Percentiles rank a stretch among this genome's conserved stretches.
Evolutionary conservation across 805 yeast genomes (phyloP).

Genomic region (Candida qinlingensis): DNA sequence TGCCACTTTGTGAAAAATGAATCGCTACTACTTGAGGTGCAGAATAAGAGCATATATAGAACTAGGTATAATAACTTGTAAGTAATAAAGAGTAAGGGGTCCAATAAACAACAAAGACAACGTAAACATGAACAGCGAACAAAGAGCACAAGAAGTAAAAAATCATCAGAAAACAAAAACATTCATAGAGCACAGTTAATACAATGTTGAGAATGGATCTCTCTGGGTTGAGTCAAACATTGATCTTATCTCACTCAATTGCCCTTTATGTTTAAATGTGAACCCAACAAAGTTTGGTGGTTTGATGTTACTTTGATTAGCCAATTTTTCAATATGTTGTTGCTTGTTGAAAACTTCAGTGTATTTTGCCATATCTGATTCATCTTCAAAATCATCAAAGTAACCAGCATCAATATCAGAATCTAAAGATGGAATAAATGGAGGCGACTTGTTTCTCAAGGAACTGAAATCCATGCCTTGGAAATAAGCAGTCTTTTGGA

Average conservation of each 20-base stretch:
- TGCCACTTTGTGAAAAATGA: slow-evolving; percentile 3
- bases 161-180: background rate
- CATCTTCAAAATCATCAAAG: slow-evolving; percentile 95
- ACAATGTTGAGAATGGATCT: slow-evolving; percentile 27
- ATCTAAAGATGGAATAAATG: slow-evolving; percentile 94
- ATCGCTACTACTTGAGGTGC: no score
- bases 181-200: slow-evolving; percentile 6
- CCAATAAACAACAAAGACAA: background rate
- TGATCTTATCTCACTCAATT: slow-evolving; percentile 21
- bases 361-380: slow-evolving; percentile 94
- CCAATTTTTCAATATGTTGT: slow-evolving; percentile 73
- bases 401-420: slow-evolving; percentile 98
- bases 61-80: no score
- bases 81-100: no score
- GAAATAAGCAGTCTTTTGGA: slow-evolving; percentile 75
- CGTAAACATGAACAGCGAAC: background rate
- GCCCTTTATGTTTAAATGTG: slow-evolving; percentile 78
- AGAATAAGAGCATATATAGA: no score
- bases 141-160: background rate
- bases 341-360: slow-evolving; percentile 95
- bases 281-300: slow-evolving; percentile 85
- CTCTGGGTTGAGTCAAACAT: slow-evolving; percentile 20
- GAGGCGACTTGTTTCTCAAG: slow-evolving; percentile 72
- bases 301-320: slow-evolving; percentile 55
- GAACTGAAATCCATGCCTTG: slow-evolving; percentile 75